A percentile compares a stretch with the other conserved stretches of the same genome.
Conservation (phyloP, 768 basidiomycete species). For the Lactifluus volemus region DNA sequence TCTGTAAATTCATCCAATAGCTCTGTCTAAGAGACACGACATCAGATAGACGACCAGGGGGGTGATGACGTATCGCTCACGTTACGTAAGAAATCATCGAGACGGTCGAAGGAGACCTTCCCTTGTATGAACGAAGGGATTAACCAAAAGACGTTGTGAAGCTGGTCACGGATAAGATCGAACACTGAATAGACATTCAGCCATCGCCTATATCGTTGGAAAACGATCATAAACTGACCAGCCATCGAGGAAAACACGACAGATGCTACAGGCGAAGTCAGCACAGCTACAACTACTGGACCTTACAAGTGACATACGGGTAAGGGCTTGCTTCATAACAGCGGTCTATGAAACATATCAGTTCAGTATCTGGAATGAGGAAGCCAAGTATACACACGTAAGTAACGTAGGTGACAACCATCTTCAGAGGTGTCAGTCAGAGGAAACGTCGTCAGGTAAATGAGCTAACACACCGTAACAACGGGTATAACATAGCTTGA, state of each 20-base stretch:
- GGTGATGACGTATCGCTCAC: constrained; percentile 11
- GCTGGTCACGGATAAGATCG: constrained; percentile 32
- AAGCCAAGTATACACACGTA: constrained; percentile 19
- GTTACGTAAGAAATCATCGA: constrained; percentile 32
- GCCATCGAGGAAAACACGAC: constrained; percentile 27
- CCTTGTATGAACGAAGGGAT: constrained; percentile 24
- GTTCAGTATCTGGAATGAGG: background rate
- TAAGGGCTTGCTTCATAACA: constrained; percentile 28
- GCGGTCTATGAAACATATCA: constrained; percentile 21
- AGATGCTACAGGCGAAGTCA: constrained; percentile 17
- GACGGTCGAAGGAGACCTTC: constrained; percentile 33
- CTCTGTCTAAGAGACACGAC: constrained; percentile 23
- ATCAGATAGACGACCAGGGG: background rate
- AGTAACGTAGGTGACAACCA: constrained; percentile 29
- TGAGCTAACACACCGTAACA: constrained; percentile 22
- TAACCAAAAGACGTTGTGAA: constrained; percentile 22
- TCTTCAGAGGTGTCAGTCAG: constrained; percentile 20
- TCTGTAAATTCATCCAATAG: constrained; percentile 26
- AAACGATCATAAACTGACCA: background rate
- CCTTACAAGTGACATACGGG: constrained; percentile 14
- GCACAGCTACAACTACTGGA: background rate
- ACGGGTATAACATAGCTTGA: constrained; percentile 32
- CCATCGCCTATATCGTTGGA: background rate
- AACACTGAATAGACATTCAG: constrained; percentile 26
- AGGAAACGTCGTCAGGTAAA: background rate